Evolutionary conservation across 192 early-diverging fungal species (phyloP), one percentile per base, ranked within the genome.

Genomic region (Gigaspora rosea): DNA sequence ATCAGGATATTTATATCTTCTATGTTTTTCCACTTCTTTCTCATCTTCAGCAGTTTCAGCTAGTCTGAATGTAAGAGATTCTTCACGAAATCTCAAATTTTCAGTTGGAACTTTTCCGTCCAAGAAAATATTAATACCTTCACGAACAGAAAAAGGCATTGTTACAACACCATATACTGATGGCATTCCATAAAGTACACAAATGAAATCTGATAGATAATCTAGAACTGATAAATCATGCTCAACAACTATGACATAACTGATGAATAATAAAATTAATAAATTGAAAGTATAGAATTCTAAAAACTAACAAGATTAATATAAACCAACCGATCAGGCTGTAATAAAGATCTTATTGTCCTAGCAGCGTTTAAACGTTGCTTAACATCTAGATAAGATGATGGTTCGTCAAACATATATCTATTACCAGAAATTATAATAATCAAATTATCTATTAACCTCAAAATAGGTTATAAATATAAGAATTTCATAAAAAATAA

Each of bases 381-480:
- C 91, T 97, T 98, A 63, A 98, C 97, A 86, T 98, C 97, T 74
- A 98, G 83, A 81, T 97, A 98, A 59, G 92, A 94, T 51, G 97
- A 98, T 65, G 97, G 97, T 85, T 98, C 97, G 83, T 98, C 97
- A 83, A 96, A 96, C 97, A 98, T 97, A 86, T 96, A 97, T 61
- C 91, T 92, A 81, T 51, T 46, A 73, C 33, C 27, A 41, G 52
- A 22, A 33, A 20, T 33, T 63, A 16, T 33, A 33, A 33, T 63
- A 63, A 13, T 12, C 27, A 27, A 27, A 27, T 27, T 27, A 27
- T 33, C 0, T 6, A 6, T 59, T 8, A 36, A 32, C 12, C 9
- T 32, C 10, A 63, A 35, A 16, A 15, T 33, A 63, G 8, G 11
- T 16, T 0, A 35, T 27, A n/a, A 72, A 71, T 70, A 35, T 13